Base-by-base conservation (phyloP, 345 rosid species). In the Corchorus olitorius region DNA sequence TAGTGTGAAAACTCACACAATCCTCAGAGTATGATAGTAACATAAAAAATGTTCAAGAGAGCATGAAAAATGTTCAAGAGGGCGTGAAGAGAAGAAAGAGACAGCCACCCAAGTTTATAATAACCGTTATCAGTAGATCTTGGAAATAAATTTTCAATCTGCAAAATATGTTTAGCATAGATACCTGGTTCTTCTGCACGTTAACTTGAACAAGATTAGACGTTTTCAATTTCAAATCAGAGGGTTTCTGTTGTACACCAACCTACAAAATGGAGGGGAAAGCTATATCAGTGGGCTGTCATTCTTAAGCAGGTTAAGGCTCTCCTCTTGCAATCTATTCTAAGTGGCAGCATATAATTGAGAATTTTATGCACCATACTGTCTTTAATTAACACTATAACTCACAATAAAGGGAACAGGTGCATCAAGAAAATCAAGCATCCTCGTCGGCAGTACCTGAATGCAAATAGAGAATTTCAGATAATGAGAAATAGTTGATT, bases 391-490 rank as follows among this genome's bases (percentile, higher is more conserved):
- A 56, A 62, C 56, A 17, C 35, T 39, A 19, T 65, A 78, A 88
- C 99, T 89, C 84, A 96, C 99, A 64, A 96, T 84, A 84, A 89
- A 96, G 11, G 99, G 99, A 88, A 96, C 99, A 5, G 99, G 99
- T 2, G 99, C 98, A 72, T 96, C 99, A 62, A 96, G 99, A 88
- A 96, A 96, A 85, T 96, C 99, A 76, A 89, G 78, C 98, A 96
- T 93, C 86, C 82, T 89, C 70, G 79, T 84, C 0, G 99, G 99
- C 54, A 96, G 84, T 83, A 96, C 84, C 99, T 96, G 92, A 35
- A 69, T 77, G 59, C 54, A 61, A 61, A 34, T 14, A 33, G 27
- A 43, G 20, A 16, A 20, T 22, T 60, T 75, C 37, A 64, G 17
- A 59, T 50, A 35, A 56, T 68, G 72, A 65, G n/a, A 54, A 34